Base-by-base conservation (phyloP, 179 eudicot species). In the Monotropa hypopitys region DNA sequence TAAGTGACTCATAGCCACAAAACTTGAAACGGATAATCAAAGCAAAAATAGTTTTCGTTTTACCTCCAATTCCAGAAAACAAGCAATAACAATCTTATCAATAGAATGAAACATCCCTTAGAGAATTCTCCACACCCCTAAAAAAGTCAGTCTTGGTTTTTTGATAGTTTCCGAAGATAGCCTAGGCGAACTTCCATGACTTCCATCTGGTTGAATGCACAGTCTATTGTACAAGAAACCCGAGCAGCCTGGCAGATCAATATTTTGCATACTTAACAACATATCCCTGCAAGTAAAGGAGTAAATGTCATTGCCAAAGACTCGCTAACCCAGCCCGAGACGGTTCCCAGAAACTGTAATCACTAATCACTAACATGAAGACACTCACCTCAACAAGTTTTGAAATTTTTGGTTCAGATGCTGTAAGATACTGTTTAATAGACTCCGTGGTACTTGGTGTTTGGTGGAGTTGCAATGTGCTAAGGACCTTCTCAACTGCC, bases 331-430 rank as follows among this genome's bases (percentile, higher is more conserved):
- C 20, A 76, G 43, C 66, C 30, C 21, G 28, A 72, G 42, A 38
- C 12, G 30, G 67, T 42, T 40, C 56, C 28, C 16, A 71, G 13
- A 23, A 76, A 8, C 15, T 76, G 59, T 35, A 26, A 61, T 61
- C 65, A 59, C 35, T 59, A 23, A 72, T 42, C 54, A 56, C 45
- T 26, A 35, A 12, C 69, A 70, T 70, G 35, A 76, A 77, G 81
- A 80, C 53, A 82, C 91, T 84, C 71, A 93, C 99, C 97, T 91
- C 93, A 76, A 95, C 91, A 71, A 95, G 96, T 89, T 93, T 95
- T 76, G 83, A 73, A 42, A 93, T 87, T 85, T 93, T 95, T n/a
- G 86, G 59, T 70, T 87, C 80, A 20, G 89, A 89, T 51, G 84
- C 76, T 59, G 90, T 82, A 83, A 95, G 87, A 84, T 90, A 95